These are phyloP conservation scores for Coemansia sp. DNA, from an alignment of 192 early-diverging fungal genomes.

Conservation along the genomic window DNA sequence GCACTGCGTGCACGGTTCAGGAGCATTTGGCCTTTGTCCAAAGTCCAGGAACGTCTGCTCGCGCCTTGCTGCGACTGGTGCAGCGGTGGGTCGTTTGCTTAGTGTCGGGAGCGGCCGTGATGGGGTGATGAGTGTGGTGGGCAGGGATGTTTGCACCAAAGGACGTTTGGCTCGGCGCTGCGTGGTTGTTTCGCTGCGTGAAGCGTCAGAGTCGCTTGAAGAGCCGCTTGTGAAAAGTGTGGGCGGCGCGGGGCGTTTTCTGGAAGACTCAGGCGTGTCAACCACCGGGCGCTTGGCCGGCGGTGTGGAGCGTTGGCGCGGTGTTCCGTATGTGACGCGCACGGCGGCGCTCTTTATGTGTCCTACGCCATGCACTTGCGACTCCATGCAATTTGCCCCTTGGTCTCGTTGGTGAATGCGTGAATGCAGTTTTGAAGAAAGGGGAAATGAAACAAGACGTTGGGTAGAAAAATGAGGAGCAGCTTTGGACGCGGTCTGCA, in stretches of 20 bases:
- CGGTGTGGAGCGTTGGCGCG: not conserved
- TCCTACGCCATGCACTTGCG: not conserved
- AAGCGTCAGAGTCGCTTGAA: not conserved
- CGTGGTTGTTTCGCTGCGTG: not conserved
- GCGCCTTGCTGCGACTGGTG: conserved; percentile 8
- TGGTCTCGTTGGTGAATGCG: no score
- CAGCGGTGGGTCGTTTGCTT: not conserved
- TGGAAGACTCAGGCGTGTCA: no score
- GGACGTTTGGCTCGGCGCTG: conserved; percentile 14
- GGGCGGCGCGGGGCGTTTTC: no score
- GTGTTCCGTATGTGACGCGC: conserved; percentile 21
- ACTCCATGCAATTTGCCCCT: no score
- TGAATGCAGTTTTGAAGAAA: not conserved
- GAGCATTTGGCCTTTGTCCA: conserved; percentile 36
- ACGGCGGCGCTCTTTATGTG: conserved; percentile 4
- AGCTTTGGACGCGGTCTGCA: not conserved
- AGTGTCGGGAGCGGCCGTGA: not conserved
- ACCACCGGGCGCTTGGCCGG: no score
- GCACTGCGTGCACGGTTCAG: conserved; percentile 33
- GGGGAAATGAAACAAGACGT: not conserved
- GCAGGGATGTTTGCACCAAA: conserved; percentile 29
- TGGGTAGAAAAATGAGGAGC: not conserved
- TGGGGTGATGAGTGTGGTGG: not conserved
- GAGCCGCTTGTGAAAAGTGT: no score
- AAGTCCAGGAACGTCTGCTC: conserved; percentile 53